Conservation (phyloP, 2,329 filamentous ascomycete genomes). For the Talaromyces sp. region DNA sequence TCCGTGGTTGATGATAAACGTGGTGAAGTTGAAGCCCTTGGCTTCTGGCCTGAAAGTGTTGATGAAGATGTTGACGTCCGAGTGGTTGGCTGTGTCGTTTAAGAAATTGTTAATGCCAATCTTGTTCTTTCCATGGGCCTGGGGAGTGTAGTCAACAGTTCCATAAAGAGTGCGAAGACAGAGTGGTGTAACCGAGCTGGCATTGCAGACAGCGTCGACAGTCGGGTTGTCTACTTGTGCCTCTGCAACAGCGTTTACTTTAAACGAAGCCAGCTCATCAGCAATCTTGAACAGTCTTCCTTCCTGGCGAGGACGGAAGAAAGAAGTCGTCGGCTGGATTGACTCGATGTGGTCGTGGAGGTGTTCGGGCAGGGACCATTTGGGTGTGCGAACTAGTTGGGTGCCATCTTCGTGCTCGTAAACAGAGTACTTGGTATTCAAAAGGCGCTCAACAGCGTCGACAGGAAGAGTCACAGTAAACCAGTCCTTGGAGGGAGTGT, state of each 20-base stretch:
- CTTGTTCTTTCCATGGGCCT: neutral
- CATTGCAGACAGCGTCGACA: neutral
- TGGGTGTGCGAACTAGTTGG: neutral
- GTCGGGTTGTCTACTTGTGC: neutral
- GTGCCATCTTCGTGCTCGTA: conserved; percentile 2
- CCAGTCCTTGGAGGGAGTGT: conserved; percentile 2
- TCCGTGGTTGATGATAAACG: neutral
- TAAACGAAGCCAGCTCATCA: neutral
- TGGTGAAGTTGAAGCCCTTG: neutral
- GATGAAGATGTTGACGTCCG: conserved; percentile 6
- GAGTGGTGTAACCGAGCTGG: conserved; percentile 3
- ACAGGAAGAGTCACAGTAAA: neutral
- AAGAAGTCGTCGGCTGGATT: conserved; percentile 8
- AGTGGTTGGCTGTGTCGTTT: conserved; percentile 6
- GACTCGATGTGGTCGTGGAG: conserved; percentile 4
- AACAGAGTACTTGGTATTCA: conserved; percentile 5
- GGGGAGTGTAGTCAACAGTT: conserved; percentile 1
- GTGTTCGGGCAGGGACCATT: conserved; percentile 2
- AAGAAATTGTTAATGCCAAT: conserved; percentile 6
- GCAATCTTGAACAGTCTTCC: neutral
- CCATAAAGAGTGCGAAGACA: conserved; percentile 8
- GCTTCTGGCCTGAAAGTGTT: conserved; percentile 5
- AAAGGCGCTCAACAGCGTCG: neutral
- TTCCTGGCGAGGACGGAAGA: conserved; percentile 1
- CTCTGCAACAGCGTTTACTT: neutral